Evolutionary conservation across 345 rosid species (phyloP).

Genomic region (Schrenkiella parvula): DNA sequence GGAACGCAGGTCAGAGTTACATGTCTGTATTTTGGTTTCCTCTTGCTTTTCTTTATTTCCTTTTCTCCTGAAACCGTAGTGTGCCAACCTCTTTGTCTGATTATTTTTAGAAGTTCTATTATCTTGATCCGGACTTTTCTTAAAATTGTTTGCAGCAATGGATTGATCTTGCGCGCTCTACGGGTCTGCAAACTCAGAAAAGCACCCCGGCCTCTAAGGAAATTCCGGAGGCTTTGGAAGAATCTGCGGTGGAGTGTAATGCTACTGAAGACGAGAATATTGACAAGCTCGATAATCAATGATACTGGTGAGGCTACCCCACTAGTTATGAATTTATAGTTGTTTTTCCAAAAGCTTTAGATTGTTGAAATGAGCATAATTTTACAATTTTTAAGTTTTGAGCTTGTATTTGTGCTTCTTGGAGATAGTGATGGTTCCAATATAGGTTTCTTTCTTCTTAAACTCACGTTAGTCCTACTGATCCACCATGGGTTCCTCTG

Average conservation of each 20-base stretch:
- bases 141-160: conserved; percentile 69
- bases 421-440: not conserved
- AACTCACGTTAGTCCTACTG: not conserved
- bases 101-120: not conserved
- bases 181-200: conserved; percentile 76
- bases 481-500: not conserved
- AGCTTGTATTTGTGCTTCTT: not conserved
- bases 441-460: not conserved
- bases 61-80: not conserved
- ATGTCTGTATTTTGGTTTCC: conserved; percentile 8
- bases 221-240: conserved; percentile 39
- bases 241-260: conserved; percentile 43
- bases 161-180: conserved; percentile 86
- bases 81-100: not conserved
- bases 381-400: not conserved
- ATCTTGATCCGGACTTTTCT: not conserved
- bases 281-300: conserved; percentile 57
- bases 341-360: conserved; percentile 2
- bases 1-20: conserved; percentile 83
- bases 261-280: conserved; percentile 50
- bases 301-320: conserved; percentile 34
- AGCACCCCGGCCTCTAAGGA: conserved; percentile 35
- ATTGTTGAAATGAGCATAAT: not conserved
- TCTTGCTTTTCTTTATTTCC: not conserved
- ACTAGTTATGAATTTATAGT: not conserved